phyloP scores from a whole-genome alignment of 352 stramenopile species.

The Pythium chondricola region DNA sequence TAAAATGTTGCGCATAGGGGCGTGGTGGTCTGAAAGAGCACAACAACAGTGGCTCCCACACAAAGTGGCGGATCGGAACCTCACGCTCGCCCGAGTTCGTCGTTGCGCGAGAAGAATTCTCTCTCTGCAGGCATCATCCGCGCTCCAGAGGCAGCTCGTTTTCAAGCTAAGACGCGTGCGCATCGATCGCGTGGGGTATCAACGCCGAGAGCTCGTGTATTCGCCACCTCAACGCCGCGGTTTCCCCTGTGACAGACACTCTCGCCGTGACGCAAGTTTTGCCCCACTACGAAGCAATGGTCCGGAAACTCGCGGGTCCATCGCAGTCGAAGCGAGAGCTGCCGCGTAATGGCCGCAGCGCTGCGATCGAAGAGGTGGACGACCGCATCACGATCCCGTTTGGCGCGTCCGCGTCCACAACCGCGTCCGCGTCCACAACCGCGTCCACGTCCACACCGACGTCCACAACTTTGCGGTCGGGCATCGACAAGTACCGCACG shows the following conservation, averaged over 20 bases:
- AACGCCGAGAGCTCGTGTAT: no score
- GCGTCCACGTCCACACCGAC: conserved; percentile 2
- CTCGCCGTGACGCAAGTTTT: no score
- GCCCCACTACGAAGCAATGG: no score
- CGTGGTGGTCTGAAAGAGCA: conserved; percentile 13
- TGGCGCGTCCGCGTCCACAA: conserved; percentile 2
- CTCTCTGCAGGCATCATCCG: neutral
- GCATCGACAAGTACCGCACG: conserved; percentile 62
- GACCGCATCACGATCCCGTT: conserved; percentile 70
- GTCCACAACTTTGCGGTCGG: conserved; percentile 33
- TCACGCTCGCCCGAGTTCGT: no score
- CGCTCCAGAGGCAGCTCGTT: neutral
- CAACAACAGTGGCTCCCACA: no score
- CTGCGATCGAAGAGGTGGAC: conserved; percentile 44
- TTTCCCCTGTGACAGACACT: no score
- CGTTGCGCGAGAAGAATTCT: conserved; percentile 8
- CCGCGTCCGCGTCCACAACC: conserved; percentile 35
- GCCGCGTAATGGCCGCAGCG: neutral
- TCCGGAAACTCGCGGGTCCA: no score
- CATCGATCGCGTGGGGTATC: no score
- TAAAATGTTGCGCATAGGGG: conserved; percentile 12
- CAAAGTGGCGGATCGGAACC: no score
- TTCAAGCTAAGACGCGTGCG: conserved; percentile 2
- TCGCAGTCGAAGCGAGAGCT: no score
- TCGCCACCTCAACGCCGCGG: no score